Conservation (phyloP, 768 basidiomycete genomes). For the Boletus subparvulus region DNA sequence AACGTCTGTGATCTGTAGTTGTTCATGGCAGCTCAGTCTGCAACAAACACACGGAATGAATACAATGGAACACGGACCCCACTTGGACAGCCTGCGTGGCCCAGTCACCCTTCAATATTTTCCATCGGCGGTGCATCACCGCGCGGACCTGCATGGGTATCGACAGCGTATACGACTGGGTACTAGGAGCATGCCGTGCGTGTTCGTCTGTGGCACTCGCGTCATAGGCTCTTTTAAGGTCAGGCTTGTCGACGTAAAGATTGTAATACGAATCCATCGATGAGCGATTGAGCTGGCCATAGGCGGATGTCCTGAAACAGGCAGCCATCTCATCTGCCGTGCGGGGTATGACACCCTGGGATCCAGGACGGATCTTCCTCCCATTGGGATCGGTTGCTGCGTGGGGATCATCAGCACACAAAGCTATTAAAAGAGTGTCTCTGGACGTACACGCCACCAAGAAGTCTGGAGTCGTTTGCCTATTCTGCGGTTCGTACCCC, state of each 20-base stretch:
- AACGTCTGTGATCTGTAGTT: conserved; percentile 36
- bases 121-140: conserved; percentile 36
- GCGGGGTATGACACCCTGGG: conserved; percentile 43
- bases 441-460: conserved; percentile 41
- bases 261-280: conserved; percentile 47
- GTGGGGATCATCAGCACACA: background rate
- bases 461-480: conserved; percentile 64
- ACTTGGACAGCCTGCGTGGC: no score
- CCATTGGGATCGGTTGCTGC: conserved; percentile 58
- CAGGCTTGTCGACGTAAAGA: conserved; percentile 45
- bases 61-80: background rate
- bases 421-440: conserved; percentile 14
- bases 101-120: no score
- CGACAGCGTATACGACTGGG: conserved; percentile 46
- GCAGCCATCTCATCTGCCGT: conserved; percentile 59
- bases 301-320: conserved; percentile 42
- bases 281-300: conserved; percentile 41
- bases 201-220: conserved; percentile 51
- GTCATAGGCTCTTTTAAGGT: conserved; percentile 44
- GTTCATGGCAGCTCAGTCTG: conserved; percentile 1
- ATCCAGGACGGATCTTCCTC: conserved; percentile 48
- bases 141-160: conserved; percentile 44
- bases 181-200: conserved; percentile 42
- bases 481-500: conserved; percentile 48
- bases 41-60: background rate